Base-by-base conservation (phyloP, 768 basidiomycete species). In the Pleurotus ostreatus region DNA sequence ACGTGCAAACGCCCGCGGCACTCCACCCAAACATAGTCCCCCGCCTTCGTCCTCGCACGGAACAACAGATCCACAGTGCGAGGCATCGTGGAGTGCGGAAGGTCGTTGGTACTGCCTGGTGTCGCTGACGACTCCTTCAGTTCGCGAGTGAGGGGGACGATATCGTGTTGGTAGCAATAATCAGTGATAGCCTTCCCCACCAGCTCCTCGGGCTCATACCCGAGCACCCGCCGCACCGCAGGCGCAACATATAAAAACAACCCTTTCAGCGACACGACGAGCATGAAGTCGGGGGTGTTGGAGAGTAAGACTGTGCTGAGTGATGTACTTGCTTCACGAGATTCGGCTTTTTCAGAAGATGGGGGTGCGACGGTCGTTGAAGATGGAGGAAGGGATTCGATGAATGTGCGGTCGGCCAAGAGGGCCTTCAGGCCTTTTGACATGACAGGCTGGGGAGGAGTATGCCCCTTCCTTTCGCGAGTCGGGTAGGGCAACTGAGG, bases 211-310 rank as follows among this genome's bases (percentile, higher is more conserved):
- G 94, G 86, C 22, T 88, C 84, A 72, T 95, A 97, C 38, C 95
- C 95, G 37, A 98, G 78, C 8, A 94, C 83, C 25, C 81, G 74
- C 9, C 80, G 73, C 16, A 96, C 84, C 22, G 88, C 82, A 1
- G 94, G 94, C 0, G 93, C 91, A 51, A 93, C 90, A 68, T 97
- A 99, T 47, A 96, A 84, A 70, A 98, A 94, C 13, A 81, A 78
- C 25, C 96, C 96, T 66, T 98, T 95, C 62, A 97, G 83, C 2
- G 91, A 94, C 40, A 99, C 78, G 54, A 98, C 94, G 65, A 90
- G 88, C 20, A 97, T 74, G 66, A 96, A 92, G 68, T 98, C 96
- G 2, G 86, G 84, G 4, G 76, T 70, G 25, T 75, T 71, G 62
- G 82, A 80, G 55, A 91, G 80, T 44, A 92, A 72, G 15, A 89